A percentile compares a stretch with the other conserved stretches of the same genome.
Conservation (phyloP, 768 basidiomycete species). For the Suillus discolor region DNA sequence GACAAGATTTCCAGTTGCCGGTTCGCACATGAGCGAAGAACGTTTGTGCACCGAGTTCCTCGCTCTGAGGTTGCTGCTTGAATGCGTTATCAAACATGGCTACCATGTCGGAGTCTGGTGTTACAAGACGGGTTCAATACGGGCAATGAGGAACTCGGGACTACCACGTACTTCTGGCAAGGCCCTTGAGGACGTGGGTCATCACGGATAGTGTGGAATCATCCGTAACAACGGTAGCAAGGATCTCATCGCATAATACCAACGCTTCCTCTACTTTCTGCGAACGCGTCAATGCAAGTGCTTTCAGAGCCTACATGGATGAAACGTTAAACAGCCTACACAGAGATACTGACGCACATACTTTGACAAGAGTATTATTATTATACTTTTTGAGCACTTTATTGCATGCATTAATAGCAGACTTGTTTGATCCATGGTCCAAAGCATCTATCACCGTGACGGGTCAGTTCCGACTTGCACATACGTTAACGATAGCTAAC, state of each 20-base stretch:
- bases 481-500: constrained; percentile 40
- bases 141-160: neutral
- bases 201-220: constrained; percentile 77
- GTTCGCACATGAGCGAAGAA: constrained; percentile 85
- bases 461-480: constrained; percentile 7
- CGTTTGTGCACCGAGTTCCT: constrained; percentile 81
- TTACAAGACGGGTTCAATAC: constrained; percentile 6
- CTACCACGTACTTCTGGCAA: constrained; percentile 60
- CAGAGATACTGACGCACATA: constrained; percentile 19
- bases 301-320: constrained; percentile 71
- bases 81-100: constrained; percentile 86
- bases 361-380: constrained; percentile 73
- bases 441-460: constrained; percentile 76
- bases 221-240: constrained; percentile 70
- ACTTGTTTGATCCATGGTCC: constrained; percentile 85
- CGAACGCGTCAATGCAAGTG: constrained; percentile 78
- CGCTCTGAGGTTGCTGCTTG: constrained; percentile 78
- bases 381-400: constrained; percentile 88
- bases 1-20: constrained; percentile 83
- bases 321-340: constrained; percentile 16
- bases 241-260: constrained; percentile 76
- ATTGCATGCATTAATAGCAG: constrained; percentile 82
- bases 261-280: constrained; percentile 88
- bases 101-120: constrained; percentile 73
- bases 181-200: constrained; percentile 80